phyloP scores from a whole-genome alignment of 2,329 filamentous ascomycete genomes.

The Fusarium sp. region DNA sequence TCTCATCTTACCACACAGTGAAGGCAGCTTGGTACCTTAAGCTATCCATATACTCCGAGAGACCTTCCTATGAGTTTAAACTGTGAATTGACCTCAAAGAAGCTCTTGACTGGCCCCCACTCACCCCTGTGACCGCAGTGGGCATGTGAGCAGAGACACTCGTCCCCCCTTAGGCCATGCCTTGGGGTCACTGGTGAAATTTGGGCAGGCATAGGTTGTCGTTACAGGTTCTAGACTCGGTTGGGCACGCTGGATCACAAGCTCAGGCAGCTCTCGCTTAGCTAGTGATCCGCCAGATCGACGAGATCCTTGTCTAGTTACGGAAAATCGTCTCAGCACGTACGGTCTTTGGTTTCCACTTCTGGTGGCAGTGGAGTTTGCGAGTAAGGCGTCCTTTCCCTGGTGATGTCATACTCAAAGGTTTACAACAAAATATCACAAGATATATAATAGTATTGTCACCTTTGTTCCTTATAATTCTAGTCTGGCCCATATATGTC shows the following conservation, averaged over 20 bases:
- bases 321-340: not conserved
- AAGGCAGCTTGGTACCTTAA: no score
- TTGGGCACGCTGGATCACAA: not conserved
- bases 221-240: not conserved
- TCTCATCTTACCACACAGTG: no score
- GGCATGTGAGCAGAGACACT: not conserved
- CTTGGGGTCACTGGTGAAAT: not conserved
- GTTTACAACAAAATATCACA: not conserved
- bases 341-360: not conserved
- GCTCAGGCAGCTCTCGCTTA: not conserved
- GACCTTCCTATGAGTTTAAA: no score
- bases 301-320: not conserved
- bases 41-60: no score
- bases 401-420: not conserved
- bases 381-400: not conserved
- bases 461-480: not conserved
- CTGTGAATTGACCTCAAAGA: no score
- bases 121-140: no score
- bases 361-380: not conserved
- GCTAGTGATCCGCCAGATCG: not conserved
- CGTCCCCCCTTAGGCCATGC: no score
- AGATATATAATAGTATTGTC: not conserved
- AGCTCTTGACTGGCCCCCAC: no score
- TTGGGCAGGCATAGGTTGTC: not conserved
- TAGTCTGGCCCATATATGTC: not conserved